Evolutionary conservation across 108 stramenopile genomes (phyloP).

Genomic region (Pseudonitzschia delicatissima): DNA sequence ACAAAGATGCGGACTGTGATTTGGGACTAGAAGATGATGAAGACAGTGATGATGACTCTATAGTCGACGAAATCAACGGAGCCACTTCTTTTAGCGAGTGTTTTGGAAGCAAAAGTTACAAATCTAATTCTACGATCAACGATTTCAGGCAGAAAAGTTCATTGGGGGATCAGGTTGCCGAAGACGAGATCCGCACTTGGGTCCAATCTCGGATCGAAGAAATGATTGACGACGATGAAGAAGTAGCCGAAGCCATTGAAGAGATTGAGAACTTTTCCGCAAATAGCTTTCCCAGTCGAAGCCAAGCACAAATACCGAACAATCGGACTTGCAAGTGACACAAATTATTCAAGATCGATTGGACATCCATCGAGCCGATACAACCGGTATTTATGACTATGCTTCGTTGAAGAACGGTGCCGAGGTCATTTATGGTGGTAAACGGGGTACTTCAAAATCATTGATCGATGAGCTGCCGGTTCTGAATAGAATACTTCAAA

Average conservation of each 20-base stretch:
- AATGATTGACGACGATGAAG: constrained; percentile 12
- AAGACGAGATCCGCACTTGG: constrained; percentile 34
- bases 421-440: constrained; percentile 49
- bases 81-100: background rate
- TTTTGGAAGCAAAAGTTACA: constrained; percentile 6
- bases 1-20: constrained; percentile 3
- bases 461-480: constrained; percentile 59
- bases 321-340: background rate
- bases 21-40: background rate
- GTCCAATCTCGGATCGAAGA: constrained; percentile 32
- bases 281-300: no score
- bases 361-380: constrained; percentile 63
- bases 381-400: constrained; percentile 61
- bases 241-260: background rate
- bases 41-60: constrained; percentile 16
- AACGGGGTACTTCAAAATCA: constrained; percentile 63
- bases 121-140: background rate
- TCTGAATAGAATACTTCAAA: constrained; percentile 59
- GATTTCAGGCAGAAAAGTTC: constrained; percentile 12
- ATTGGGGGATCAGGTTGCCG: constrained; percentile 13
- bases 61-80: background rate
- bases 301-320: background rate
- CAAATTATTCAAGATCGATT: constrained; percentile 44
- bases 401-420: constrained; percentile 66
- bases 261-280: background rate